Evolutionary conservation across 345 rosid species (phyloP).

Genomic region (Eucalyptus erythrocorys): DNA sequence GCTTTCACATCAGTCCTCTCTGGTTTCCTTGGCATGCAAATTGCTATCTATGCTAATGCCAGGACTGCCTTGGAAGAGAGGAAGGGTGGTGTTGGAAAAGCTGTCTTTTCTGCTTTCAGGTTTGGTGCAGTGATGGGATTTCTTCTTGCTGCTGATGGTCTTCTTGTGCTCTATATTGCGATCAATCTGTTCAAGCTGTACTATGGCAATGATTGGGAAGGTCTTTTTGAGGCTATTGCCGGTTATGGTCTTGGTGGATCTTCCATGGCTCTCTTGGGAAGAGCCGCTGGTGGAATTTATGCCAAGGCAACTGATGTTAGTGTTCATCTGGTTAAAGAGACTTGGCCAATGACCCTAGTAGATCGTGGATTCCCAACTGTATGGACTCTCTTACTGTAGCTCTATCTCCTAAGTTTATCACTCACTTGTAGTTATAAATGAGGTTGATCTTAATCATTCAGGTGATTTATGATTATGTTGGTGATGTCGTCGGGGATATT

Average conservation of each 20-base stretch:
- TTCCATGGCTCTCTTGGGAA: slow-evolving; percentile 1
- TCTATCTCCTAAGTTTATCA: not conserved
- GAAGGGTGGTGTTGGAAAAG: slow-evolving; percentile 2
- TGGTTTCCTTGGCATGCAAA: slow-evolving; percentile 27
- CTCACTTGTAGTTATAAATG: not conserved
- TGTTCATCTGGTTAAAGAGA: not conserved
- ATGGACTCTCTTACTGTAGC: not conserved
- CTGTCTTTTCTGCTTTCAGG: not conserved
- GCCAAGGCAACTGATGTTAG: not conserved
- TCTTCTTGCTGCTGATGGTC: not conserved
- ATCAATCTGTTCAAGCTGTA: not conserved
- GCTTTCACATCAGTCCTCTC: slow-evolving; percentile 23
- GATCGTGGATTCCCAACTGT: not conserved
- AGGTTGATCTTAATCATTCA: not conserved
- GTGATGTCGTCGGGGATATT: not conserved
- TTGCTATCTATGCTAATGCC: slow-evolving; percentile 23
- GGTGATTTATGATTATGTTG: not conserved
- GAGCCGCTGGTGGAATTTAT: not conserved
- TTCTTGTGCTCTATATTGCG: not conserved
- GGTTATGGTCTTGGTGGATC: slow-evolving; percentile 3
- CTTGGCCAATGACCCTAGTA: too few relatives aligned
- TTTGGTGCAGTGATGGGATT: not conserved
- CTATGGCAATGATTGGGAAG: slow-evolving; percentile 1
- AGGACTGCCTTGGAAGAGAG: slow-evolving; percentile 29
- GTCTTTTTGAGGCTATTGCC: not conserved